Conservation (phyloP, 352 stramenopile genomes). For the Thalassiosira livingstoniorum region DNA sequence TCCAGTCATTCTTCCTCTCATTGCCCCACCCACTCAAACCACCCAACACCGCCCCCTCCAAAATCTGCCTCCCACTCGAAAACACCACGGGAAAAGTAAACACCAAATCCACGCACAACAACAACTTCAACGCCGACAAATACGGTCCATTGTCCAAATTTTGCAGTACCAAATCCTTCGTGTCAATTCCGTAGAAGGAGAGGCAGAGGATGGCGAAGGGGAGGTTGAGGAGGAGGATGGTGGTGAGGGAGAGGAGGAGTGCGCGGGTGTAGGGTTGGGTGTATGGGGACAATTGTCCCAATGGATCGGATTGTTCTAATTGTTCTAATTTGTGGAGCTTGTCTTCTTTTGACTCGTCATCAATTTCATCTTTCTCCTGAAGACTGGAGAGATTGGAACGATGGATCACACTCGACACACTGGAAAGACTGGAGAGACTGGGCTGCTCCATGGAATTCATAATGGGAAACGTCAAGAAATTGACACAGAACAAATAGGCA, state of each 20-base stretch:
- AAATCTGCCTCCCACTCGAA: slow-evolving; percentile 62
- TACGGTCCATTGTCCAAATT: slow-evolving; percentile 67
- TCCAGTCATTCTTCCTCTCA: neutral
- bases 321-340: too few species aligned
- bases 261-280: too few species aligned
- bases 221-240: too few species aligned
- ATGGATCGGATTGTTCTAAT: too few species aligned
- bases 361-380: too few species aligned
- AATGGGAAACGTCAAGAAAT: slow-evolving; percentile 69
- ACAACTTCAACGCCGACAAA: slow-evolving; percentile 63
- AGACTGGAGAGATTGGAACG: too few species aligned
- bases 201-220: slow-evolving; percentile 62
- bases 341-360: too few species aligned
- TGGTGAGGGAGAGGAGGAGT: too few species aligned
- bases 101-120: slow-evolving; percentile 76
- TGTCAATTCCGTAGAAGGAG: slow-evolving; percentile 60
- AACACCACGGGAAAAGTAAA: slow-evolving; percentile 78
- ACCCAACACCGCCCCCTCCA: slow-evolving; percentile 57
- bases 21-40: neutral
- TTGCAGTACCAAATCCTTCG: slow-evolving; percentile 62
- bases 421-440: slow-evolving; percentile 38
- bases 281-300: too few species aligned
- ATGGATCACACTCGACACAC: slow-evolving; percentile 51
- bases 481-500: slow-evolving; percentile 67
- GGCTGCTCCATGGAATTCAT: slow-evolving; percentile 66